A percentile compares a stretch with the other conserved stretches of the same genome.
These are phyloP conservation scores for Sporisorium reilianum DNA, from an alignment of 1,284 basidiomycete genomes.

Conservation along the genomic window DNA sequence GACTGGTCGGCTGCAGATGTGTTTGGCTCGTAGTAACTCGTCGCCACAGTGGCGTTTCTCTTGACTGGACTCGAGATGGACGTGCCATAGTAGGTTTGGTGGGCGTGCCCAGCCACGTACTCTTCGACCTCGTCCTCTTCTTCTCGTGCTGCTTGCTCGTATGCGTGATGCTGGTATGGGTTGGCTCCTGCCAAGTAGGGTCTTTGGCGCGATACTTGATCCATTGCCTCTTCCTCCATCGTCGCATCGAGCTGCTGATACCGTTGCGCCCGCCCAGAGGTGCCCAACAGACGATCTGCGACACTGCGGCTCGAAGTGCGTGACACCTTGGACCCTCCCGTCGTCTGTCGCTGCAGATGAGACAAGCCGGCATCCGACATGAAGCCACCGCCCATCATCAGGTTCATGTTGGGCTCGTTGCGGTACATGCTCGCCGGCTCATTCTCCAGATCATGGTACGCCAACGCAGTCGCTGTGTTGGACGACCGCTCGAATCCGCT, in stretches of 20 bases:
- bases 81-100: slow-evolving; percentile 15
- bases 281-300: slow-evolving; percentile 21
- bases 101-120: background rate
- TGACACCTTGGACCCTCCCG: slow-evolving; percentile 26
- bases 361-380: slow-evolving; percentile 42
- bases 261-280: slow-evolving; percentile 9
- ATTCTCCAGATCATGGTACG: slow-evolving; percentile 19
- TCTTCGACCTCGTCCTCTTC: slow-evolving; percentile 9
- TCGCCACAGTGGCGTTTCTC: background rate
- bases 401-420: slow-evolving; percentile 43
- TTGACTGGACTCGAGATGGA: slow-evolving; percentile 19
- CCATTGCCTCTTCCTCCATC: slow-evolving; percentile 24
- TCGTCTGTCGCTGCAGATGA: slow-evolving; percentile 37
- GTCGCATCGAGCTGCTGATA: slow-evolving; percentile 35
- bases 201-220: background rate
- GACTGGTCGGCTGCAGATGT: slow-evolving; percentile 4
- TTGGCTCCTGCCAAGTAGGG: background rate
- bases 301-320: slow-evolving; percentile 22
- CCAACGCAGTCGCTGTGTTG: background rate
- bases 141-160: slow-evolving; percentile 8
- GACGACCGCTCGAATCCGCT: slow-evolving; percentile 2
- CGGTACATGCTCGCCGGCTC: slow-evolving; percentile 28
- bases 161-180: slow-evolving; percentile 6
- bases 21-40: background rate
- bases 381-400: slow-evolving; percentile 40